phyloP scores from a whole-genome alignment of 257 asterid species.

The Solanum stenotomum region DNA sequence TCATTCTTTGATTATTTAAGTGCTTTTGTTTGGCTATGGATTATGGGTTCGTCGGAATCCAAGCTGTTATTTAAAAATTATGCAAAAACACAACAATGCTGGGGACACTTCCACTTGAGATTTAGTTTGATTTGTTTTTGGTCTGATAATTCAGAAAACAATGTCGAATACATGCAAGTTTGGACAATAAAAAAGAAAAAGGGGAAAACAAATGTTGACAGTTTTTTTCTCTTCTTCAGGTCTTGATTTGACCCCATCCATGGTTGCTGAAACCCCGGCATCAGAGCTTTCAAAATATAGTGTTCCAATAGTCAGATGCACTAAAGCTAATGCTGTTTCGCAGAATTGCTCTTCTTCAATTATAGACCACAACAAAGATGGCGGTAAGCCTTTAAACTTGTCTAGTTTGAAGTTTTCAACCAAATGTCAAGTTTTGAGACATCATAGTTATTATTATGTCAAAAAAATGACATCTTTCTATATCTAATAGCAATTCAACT shows the following conservation, averaged over 20 bases:
- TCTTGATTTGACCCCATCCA: constrained; percentile 20
- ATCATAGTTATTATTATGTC: not conserved
- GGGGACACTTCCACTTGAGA: not conserved
- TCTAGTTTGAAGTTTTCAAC: not conserved
- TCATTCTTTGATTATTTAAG: not conserved
- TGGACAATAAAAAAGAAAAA: not conserved
- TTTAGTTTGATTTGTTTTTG: not conserved
- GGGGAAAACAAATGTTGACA: not conserved
- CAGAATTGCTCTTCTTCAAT: constrained; percentile 10
- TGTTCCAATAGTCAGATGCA: constrained; percentile 21
- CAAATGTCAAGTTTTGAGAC: not conserved
- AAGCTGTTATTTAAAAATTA: not conserved
- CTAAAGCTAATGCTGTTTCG: constrained; percentile 4
- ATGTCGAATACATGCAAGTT: not conserved
- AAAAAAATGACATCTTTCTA: not conserved
- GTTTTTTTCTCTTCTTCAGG: constrained; percentile 11
- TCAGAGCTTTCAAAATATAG: constrained; percentile 30
- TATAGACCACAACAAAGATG: constrained; percentile 10
- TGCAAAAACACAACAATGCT: not conserved
- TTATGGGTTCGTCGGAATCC: not conserved
- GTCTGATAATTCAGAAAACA: not conserved
- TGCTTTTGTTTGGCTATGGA: not conserved
- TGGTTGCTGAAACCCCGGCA: constrained; percentile 65
- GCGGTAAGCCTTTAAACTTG: not conserved
- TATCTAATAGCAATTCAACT: not conserved